Base-by-base conservation (phyloP, 2,329 filamentous ascomycete genomes). In the Colletotrichum sidae region DNA sequence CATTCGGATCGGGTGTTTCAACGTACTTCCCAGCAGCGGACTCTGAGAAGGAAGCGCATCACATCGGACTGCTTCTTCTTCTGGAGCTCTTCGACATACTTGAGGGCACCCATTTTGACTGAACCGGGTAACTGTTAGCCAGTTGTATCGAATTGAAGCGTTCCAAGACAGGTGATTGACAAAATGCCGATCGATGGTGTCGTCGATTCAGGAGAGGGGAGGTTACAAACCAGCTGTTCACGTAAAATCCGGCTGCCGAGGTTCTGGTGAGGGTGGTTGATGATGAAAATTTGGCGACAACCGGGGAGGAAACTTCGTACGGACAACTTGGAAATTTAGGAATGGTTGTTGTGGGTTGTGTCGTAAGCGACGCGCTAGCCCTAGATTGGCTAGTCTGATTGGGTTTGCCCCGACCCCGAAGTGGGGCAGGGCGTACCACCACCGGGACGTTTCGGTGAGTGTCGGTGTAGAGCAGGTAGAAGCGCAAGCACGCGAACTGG, bases 21-120 rank as follows among this genome's bases (percentile, higher is more conserved):
- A 88, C 89, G 86, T 88, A 95, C 95, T 93, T 99, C 96, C 96
- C 96, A 99, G 94, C 96, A 99, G 87, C 96, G 94, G 82, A 97
- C 94, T 84, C 94, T 95, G 85, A 97, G 93, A 87, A 99, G 92
- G 90, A 99, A 99, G 88, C 94, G 94, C 88, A 98, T 93, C 81
- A 99, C 92, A 90, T 99, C 96, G 84, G 93, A 97, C 92, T 99
- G 96, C 94, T 99, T 99, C 93, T 97, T 97, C 94, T 99, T 98
- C 86, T 97, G 94, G 88, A 99, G 92, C 90, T 99, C 96, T 91
- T 99, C 96, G 87, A 99, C 93, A 89, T 97, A 99, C 88, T 99
- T 99, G 85, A 97, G 93, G 88, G 95, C 95, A 92, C 96, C 96
- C 96, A 97, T 97, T 90, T 95, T 88, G 81, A 79, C 85, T 87